phyloP scores from a whole-genome alignment of 2,329 filamentous ascomycete species.

The Trichoderma asperellum region DNA sequence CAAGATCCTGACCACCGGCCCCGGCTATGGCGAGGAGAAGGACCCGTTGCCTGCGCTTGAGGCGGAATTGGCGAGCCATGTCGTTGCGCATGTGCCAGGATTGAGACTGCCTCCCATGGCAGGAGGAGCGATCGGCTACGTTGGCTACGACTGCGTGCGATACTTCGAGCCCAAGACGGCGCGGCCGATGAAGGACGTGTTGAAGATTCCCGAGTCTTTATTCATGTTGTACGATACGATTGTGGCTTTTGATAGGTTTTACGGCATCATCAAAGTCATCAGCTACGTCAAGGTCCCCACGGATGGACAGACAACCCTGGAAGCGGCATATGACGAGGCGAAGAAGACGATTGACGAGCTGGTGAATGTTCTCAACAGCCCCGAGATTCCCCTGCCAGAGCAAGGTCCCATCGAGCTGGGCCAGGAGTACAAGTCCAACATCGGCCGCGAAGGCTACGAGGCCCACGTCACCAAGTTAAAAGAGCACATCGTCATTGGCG shows the following conservation, averaged over 20 bases:
- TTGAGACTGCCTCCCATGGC: conserved; percentile 83
- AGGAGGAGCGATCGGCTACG: conserved; percentile 92
- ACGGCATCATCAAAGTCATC: conserved; percentile 88
- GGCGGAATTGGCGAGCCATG: conserved; percentile 74
- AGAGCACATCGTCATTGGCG: conserved; percentile 85
- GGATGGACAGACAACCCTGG: conserved; percentile 53
- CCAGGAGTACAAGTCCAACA: conserved; percentile 87
- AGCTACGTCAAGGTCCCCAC: conserved; percentile 79
- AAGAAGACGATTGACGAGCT: conserved; percentile 66
- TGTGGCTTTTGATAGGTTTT: conserved; percentile 93
- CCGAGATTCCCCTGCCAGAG: conserved; percentile 75
- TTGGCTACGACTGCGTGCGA: conserved; percentile 94
- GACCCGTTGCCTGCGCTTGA: conserved; percentile 86
- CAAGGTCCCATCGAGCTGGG: conserved; percentile 74
- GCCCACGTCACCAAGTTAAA: conserved; percentile 84
- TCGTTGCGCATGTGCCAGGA: conserved; percentile 81
- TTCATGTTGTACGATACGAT: conserved; percentile 98
- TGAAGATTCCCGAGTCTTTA: conserved; percentile 87
- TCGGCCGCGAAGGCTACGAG: conserved; percentile 87
- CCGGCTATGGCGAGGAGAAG: conserved; percentile 79
- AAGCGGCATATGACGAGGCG: conserved; percentile 68
- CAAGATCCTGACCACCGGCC: conserved; percentile 86
- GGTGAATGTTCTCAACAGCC: conserved; percentile 71
- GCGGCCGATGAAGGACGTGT: conserved; percentile 82
- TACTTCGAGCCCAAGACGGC: conserved; percentile 99